Conservation (phyloP, 148 eudicot genomes). For the Chenopodium suecicum region DNA sequence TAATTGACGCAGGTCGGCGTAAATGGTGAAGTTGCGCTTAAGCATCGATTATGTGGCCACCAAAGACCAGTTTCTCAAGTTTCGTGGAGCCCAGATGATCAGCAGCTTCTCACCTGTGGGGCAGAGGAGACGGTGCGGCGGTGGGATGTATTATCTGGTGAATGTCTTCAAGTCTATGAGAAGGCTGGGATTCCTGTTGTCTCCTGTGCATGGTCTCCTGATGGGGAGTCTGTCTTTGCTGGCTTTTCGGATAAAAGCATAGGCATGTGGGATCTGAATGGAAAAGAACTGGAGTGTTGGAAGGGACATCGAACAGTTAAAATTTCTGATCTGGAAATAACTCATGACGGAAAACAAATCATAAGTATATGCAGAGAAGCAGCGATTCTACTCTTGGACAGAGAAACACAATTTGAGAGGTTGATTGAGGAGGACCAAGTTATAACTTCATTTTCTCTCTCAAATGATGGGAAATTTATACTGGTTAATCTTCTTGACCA, state of each 20-base stretch:
- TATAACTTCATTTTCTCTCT: slow-evolving; percentile 74
- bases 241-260: slow-evolving; percentile 75
- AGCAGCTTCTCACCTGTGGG: slow-evolving; percentile 81
- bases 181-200: slow-evolving; percentile 51
- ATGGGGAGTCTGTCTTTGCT: slow-evolving; percentile 55
- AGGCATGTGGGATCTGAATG: slow-evolving; percentile 72
- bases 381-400: slow-evolving; percentile 43
- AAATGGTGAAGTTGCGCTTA: slow-evolving; percentile 44
- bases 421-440: slow-evolving; percentile 64
- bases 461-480: slow-evolving; percentile 66
- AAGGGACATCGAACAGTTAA: slow-evolving; percentile 58
- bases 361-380: slow-evolving; percentile 63
- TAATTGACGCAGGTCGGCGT: slow-evolving; percentile 37
- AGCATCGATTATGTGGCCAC: slow-evolving; percentile 63
- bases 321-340: slow-evolving; percentile 62
- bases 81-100: slow-evolving; percentile 77
- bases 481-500: slow-evolving; percentile 65
- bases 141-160: slow-evolving; percentile 74
- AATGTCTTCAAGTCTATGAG: slow-evolving; percentile 68
- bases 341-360: slow-evolving; percentile 56
- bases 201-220: slow-evolving; percentile 86
- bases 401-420: slow-evolving; percentile 58
- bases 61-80: slow-evolving; percentile 61
- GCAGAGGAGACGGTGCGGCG: slow-evolving; percentile 63
- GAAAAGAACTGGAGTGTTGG: slow-evolving; percentile 72